A percentile compares a stretch with the other conserved stretches of the same genome.
phyloP scores from a whole-genome alignment of 2,329 filamentous ascomycete species.

The Pyrenophora graminea region DNA sequence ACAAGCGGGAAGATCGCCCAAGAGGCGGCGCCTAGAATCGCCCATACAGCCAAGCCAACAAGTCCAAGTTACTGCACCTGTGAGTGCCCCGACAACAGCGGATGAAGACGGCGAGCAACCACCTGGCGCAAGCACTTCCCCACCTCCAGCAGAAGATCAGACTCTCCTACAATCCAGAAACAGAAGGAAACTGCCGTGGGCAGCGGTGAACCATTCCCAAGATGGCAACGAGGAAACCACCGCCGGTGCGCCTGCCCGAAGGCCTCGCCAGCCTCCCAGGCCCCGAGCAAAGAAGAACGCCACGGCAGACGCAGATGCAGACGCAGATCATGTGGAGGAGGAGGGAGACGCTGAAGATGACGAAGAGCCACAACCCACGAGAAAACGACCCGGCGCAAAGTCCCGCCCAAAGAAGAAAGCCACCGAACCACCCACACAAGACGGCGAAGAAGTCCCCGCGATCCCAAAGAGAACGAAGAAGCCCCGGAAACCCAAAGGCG shows the following conservation, averaged over 20 bases:
- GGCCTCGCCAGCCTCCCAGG: conserved; percentile 19
- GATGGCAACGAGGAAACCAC: conserved; percentile 17
- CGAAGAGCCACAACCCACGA: conserved; percentile 15
- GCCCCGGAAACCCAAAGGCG: conserved; percentile 32
- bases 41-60: background rate
- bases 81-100: background rate
- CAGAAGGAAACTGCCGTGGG: conserved; percentile 29
- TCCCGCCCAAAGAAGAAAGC: conserved; percentile 25
- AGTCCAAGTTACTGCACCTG: background rate
- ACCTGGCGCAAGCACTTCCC: background rate
- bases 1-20: conserved; percentile 22
- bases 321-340: conserved; percentile 14
- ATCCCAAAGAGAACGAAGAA: conserved; percentile 36
- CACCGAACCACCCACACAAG: conserved; percentile 12
- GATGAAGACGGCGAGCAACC: background rate
- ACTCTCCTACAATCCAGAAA: conserved; percentile 12
- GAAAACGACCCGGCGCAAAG: conserved; percentile 19
- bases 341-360: conserved; percentile 13
- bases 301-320: conserved; percentile 1
- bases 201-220: conserved; percentile 34
- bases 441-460: conserved; percentile 15
- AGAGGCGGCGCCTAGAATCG: conserved; percentile 26
- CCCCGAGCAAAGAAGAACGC: conserved; percentile 14
- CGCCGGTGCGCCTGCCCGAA: conserved; percentile 13
- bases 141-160: conserved; percentile 1